Base-by-base conservation (phyloP, 768 basidiomycete species). In the Suillus lakei region DNA sequence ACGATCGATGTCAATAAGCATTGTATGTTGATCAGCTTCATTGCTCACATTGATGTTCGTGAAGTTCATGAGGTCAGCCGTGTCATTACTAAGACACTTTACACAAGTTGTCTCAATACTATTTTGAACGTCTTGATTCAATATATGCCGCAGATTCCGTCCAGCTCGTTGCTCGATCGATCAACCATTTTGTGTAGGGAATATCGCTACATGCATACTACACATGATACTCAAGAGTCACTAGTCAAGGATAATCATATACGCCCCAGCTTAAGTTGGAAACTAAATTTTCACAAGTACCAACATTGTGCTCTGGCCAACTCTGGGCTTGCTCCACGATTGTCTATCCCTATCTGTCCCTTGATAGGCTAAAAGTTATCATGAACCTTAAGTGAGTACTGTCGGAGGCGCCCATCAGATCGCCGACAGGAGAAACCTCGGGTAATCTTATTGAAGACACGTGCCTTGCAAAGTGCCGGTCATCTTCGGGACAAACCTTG, bases 21-120 rank as follows among this genome's bases (percentile, higher is more conserved):
- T 50, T 38, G 26, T 36, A 50, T 26, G 8, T 12, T 30, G 28
- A 39, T 59, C 26, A 28, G 26, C 3, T 5, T 55, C 16, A 38
- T 18, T 15, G 66, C 73, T 77, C 74, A 89, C 88, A 75, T 88
- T 89, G 67, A 89, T 86, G 75, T 88, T 88, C 30, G 82, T 80
- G 68, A 82, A 83, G 72, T 72, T 78, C 84, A 85, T 84, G 41
- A 28, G 18, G 23, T 48, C 32, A 60, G 15, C 15, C 21, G 59
- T 50, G 2, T 44, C 43, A 44, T 26, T 18, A 53, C 51, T 53
- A 53, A 53, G 48, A 23, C 39, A 12, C 10, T 23, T 43, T 48
- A 13, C 46, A 23, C 16, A 18, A 43, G 10, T 38, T 38, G 36
- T 38, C 41, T 34, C 34, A 34, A 8, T 34, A 34, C 18, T 43